Percentiles rank a stretch among this genome's conserved stretches.
phyloP scores from a whole-genome alignment of 202 grass and related monocot species.

The Miscanthus sacchariflorus region DNA sequence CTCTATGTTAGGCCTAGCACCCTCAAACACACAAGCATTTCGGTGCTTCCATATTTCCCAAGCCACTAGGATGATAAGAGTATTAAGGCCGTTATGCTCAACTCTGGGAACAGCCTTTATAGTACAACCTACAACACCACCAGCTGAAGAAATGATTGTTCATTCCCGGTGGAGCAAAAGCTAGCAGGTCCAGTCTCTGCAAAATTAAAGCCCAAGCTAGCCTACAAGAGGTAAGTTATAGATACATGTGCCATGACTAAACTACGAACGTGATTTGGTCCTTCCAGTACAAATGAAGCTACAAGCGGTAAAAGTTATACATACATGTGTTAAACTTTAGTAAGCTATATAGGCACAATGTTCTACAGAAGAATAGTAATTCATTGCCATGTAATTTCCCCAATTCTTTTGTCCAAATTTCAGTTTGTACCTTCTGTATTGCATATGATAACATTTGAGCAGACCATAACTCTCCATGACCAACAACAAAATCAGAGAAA shows the following conservation, averaged over 20 bases:
- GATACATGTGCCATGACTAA: background rate
- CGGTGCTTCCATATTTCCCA: too few species aligned
- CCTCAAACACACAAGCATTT: too few species aligned
- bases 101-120: too few species aligned
- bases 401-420: background rate
- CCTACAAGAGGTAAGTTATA: background rate
- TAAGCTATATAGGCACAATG: background rate
- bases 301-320: background rate
- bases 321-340: background rate
- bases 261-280: background rate
- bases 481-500: constrained; percentile 97
- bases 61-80: too few species aligned
- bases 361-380: background rate
- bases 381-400: background rate
- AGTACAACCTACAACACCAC: too few species aligned
- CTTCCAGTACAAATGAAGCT: background rate
- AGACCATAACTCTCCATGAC: constrained; percentile 97
- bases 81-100: too few species aligned
- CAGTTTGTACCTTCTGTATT: constrained; percentile 78
- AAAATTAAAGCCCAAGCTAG: too few species aligned
- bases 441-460: constrained; percentile 89
- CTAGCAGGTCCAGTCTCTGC: too few species aligned
- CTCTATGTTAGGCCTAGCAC: too few species aligned
- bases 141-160: too few species aligned
- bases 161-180: too few species aligned